Percentiles rank a stretch among this genome's conserved stretches.
Evolutionary conservation across 441 rosid species (phyloP).

Genomic region (Erysimum cheiri): DNA sequence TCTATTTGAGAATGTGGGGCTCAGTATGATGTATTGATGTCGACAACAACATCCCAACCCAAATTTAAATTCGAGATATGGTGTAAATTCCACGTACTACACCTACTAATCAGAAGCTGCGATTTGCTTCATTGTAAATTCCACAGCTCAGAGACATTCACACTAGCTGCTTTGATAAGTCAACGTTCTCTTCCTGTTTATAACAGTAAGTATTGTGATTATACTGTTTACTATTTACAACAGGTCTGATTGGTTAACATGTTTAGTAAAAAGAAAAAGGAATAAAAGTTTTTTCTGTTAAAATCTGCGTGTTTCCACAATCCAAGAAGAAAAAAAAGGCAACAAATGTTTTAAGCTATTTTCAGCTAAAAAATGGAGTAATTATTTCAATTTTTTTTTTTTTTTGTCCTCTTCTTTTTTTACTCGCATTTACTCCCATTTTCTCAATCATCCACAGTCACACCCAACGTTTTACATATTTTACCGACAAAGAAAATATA

Average conservation of each 20-base stretch:
- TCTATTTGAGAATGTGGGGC: constrained; percentile 17
- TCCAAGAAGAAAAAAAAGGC: no score
- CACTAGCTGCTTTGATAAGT: constrained; percentile 28
- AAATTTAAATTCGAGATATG: constrained; percentile 15
- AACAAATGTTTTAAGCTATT: no score
- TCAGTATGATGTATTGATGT: constrained; percentile 6
- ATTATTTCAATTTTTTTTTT: no score
- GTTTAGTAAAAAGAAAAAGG: no score
- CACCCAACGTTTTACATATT: constrained; percentile 7
- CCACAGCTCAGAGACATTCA: constrained; percentile 24
- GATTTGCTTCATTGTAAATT: constrained; percentile 22
- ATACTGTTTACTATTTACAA: constrained; percentile 12
- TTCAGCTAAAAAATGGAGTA: no score
- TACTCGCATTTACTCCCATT: no score
- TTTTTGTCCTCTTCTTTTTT: no score
- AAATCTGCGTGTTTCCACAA: no score
- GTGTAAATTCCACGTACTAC: constrained; percentile 2
- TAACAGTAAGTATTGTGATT: not conserved
- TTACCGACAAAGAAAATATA: constrained; percentile 29
- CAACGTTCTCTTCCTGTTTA: constrained; percentile 13
- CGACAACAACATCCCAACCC: constrained; percentile 17
- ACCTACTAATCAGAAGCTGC: not conserved
- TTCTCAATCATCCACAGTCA: no score
- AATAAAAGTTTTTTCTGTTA: no score
- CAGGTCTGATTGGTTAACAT: no score